Conservation (phyloP, 2,329 filamentous ascomycete species). For the Diaporthe longicolla region DNA sequence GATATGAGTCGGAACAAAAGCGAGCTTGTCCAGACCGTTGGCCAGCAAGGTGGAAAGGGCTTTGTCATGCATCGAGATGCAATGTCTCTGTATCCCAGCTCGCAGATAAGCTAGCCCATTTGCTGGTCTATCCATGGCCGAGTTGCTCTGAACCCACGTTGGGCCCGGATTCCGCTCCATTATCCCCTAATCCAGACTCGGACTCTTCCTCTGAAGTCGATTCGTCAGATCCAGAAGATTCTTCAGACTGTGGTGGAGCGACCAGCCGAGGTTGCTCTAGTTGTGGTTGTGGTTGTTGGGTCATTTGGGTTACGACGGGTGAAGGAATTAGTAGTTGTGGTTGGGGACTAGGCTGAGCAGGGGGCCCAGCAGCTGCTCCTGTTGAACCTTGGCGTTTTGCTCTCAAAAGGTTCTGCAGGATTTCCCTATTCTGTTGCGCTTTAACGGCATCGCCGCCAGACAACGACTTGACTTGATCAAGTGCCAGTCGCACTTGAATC, state of each 20-base stretch:
- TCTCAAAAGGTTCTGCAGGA: conserved; percentile 37
- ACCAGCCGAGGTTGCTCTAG: conserved; percentile 28
- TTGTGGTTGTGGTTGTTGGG: conserved; percentile 17
- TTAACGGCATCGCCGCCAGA: conserved; percentile 27
- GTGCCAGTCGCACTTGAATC: conserved; percentile 73
- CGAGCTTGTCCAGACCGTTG: conserved; percentile 11
- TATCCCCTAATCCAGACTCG: conserved; percentile 15
- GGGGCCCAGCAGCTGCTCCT: background rate
- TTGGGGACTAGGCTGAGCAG: conserved; percentile 27
- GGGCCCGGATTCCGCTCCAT: conserved; percentile 3
- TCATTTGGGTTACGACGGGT: background rate
- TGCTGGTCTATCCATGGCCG: background rate
- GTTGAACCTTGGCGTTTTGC: conserved; percentile 3
- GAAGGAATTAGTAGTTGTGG: background rate
- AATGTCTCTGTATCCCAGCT: background rate
- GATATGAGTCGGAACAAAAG: conserved; percentile 6
- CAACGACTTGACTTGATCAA: conserved; percentile 69
- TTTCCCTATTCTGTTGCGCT: conserved; percentile 22
- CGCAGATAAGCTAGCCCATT: background rate
- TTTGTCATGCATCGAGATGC: background rate
- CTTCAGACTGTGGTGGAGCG: conserved; percentile 17
- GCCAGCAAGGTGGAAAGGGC: background rate
- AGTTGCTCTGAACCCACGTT: conserved; percentile 8
- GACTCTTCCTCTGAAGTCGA: conserved; percentile 27
- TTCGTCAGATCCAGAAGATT: conserved; percentile 5